Evolutionary conservation across 208 protist genomes (phyloP), one percentile per base, ranked within the genome.

Genomic region (Plasmodiophora brassicae): DNA sequence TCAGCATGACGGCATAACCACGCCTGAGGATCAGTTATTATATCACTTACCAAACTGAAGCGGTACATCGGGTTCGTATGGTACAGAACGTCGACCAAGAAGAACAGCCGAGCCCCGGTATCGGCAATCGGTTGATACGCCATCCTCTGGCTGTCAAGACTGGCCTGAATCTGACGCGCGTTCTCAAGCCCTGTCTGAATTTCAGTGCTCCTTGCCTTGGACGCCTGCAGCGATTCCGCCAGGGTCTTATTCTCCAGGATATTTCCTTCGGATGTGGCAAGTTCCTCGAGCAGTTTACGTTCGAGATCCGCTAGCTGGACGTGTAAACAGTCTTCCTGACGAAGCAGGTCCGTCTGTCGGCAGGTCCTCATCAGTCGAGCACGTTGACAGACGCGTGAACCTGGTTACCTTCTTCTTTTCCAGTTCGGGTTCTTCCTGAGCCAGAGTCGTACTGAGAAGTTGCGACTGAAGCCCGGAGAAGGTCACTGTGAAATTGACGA

Each of bases 401-500:
- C n/a, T n/a, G n/a, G n/a, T n/a, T n/a, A n/a, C n/a, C n/a, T 98
- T 98, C 90, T 96, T 91, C 91, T 94, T 88, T 92, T 99, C 97
- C 38, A 99, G 93, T 91, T 97, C 95, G 20, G 98, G 97, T 93
- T 98, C 95, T 93, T 99, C 98, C 89, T 97, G 93, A 90, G 97
- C 93, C 72, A 99, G 96, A 5, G 97, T 98, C 32, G 97, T 88
- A 22, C 94, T 94, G 41, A 99, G 93, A 83, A 99, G 96, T 92
- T 98, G 97, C n/a, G 95, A 95, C 88, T 98, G 96, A 43, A 99
- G 92, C 0, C 97, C 97, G 72, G 95, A 96, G n/a, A 94, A 90
- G 10, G 98, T 99, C 65, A 99, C 96, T 44, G 96, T 95, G 91
- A 99, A 99, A 93, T 97, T 99, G 50, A 99, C 89, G 20, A 94